These are phyloP conservation scores for Coniochaeta pulveracea DNA, from an alignment of 2,329 filamentous ascomycete genomes.

Conservation along the genomic window DNA sequence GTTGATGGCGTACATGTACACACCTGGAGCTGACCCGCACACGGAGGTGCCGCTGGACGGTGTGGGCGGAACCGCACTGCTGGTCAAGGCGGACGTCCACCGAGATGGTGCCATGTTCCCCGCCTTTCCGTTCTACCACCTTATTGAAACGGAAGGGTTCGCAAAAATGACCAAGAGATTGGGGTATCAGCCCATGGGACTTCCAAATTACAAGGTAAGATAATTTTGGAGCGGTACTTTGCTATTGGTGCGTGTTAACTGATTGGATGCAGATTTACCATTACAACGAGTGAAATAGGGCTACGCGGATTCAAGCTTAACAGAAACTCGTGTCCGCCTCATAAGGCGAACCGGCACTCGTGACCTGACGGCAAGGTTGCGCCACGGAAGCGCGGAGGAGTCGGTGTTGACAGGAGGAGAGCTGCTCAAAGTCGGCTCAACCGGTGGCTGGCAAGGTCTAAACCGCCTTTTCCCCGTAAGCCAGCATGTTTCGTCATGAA, in stretches of 20 bases:
- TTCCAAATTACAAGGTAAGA: constrained; percentile 91
- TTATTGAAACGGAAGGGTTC: constrained; percentile 97
- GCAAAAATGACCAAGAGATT: constrained; percentile 90
- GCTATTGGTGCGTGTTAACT: constrained; percentile 3
- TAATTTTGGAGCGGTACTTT: background rate
- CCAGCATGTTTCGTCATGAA: too few relatives aligned
- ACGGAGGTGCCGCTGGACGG: constrained; percentile 73
- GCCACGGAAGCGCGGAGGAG: too few relatives aligned
- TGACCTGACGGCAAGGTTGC: too few relatives aligned
- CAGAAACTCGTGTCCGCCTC: too few relatives aligned
- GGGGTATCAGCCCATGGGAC: constrained; percentile 74
- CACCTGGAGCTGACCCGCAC: constrained; percentile 42
- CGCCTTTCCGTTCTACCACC: constrained; percentile 87
- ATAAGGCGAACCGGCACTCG: too few relatives aligned
- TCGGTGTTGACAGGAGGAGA: too few relatives aligned
- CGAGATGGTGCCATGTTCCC: constrained; percentile 98
- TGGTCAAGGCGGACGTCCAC: constrained; percentile 96
- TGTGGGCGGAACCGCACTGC: constrained; percentile 80
- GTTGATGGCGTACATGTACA: constrained; percentile 77
- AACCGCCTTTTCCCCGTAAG: too few relatives aligned
- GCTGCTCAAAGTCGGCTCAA: too few relatives aligned
- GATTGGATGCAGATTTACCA: constrained; percentile 60
- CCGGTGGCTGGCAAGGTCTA: too few relatives aligned
- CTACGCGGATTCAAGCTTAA: too few relatives aligned
- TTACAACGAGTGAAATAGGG: constrained; percentile 74